Evolutionary conservation across 345 rosid species (phyloP).

Genomic region (Syzygium oleosum): DNA sequence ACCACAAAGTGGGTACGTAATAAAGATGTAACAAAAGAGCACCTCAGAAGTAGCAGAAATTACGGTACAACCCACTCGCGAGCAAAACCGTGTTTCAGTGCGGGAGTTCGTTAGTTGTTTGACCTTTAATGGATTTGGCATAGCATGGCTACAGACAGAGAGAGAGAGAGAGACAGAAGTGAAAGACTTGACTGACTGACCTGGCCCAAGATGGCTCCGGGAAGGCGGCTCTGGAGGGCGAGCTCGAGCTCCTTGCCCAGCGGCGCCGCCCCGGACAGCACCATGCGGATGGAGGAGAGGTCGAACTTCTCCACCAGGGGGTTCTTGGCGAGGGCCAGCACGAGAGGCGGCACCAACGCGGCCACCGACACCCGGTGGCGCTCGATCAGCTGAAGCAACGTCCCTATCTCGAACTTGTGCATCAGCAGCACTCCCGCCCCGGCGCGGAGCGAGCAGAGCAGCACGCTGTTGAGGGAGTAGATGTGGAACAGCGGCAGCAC

Average conservation of each 20-base stretch:
- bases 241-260: conserved; percentile 84
- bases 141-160: not conserved
- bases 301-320: conserved; percentile 56
- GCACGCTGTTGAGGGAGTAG: conserved; percentile 67
- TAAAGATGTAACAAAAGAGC: not conserved
- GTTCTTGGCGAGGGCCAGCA: conserved; percentile 72
- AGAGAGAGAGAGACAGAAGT: not conserved
- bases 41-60: not conserved
- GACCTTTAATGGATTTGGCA: not conserved
- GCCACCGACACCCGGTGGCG: conserved; percentile 62
- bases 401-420: conserved; percentile 84
- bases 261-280: conserved; percentile 95
- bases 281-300: conserved; percentile 58
- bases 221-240: conserved; percentile 54
- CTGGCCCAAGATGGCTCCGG: conserved; percentile 84
- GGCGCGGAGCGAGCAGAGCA: conserved; percentile 55
- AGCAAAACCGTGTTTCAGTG: not conserved
- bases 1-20: not conserved
- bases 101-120: not conserved
- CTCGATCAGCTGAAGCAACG: conserved; percentile 63
- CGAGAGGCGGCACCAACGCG: conserved; percentile 86
- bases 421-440: conserved; percentile 74
- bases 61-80: not conserved
- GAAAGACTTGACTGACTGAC: conserved; percentile 22
- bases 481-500: conserved; percentile 86